Evolutionary conservation across 805 yeast species (phyloP).

Genomic region (Zygoascus ofunaensis): DNA sequence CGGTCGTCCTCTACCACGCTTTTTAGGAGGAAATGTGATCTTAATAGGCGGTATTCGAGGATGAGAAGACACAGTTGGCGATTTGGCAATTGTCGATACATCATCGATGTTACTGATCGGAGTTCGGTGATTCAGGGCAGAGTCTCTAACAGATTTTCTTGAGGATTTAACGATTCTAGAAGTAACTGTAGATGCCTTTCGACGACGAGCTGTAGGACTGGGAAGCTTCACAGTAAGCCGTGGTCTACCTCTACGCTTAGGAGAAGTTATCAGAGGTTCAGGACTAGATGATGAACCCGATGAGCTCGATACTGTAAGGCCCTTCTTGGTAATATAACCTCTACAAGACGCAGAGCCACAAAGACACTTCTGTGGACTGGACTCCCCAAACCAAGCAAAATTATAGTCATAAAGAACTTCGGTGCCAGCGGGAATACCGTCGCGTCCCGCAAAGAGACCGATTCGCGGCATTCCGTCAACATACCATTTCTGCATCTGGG

Average conservation of each 20-base stretch:
- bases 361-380: slow-evolving; percentile 36
- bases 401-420: slow-evolving; percentile 44
- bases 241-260: not conserved
- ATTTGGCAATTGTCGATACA: not conserved
- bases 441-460: slow-evolving; percentile 38
- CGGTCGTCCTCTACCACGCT: slow-evolving; percentile 5
- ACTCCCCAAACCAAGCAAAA: slow-evolving; percentile 37
- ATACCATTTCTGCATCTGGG: slow-evolving; percentile 42
- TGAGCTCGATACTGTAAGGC: not conserved
- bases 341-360: slow-evolving; percentile 37
- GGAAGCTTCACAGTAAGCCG: not conserved
- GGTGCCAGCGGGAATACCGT: slow-evolving; percentile 32
- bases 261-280: not conserved
- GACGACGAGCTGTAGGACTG: not conserved
- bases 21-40: slow-evolving; percentile 1
- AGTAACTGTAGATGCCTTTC: not conserved
- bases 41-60: not conserved
- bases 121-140: too few species aligned
- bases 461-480: slow-evolving; percentile 37
- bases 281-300: not conserved
- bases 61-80: not conserved
- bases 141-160: too few species aligned
- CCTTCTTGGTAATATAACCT: slow-evolving; percentile 24
- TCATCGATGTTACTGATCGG: too few species aligned
- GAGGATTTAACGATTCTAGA: too few species aligned